phyloP scores from a whole-genome alignment of 2,329 filamentous ascomycete genomes.

The Myriosclerotinia duriaeana region DNA sequence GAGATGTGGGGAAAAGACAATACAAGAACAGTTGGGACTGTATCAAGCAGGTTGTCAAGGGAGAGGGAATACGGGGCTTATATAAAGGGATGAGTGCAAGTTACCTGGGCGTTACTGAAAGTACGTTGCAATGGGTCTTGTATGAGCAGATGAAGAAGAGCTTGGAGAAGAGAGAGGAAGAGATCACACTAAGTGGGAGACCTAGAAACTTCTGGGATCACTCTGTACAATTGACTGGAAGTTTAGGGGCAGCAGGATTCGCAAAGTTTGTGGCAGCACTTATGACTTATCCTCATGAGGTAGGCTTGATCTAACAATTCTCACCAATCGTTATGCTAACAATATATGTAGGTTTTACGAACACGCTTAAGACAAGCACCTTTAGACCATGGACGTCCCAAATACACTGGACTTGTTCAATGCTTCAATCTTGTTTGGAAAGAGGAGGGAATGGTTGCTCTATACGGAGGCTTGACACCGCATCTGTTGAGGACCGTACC shows the following conservation, averaged over 20 bases:
- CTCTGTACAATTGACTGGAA: slow-evolving; percentile 75
- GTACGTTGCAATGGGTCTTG: slow-evolving; percentile 87
- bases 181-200: slow-evolving; percentile 57
- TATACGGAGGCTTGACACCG: slow-evolving; percentile 89
- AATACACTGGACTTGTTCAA: slow-evolving; percentile 85
- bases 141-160: slow-evolving; percentile 88
- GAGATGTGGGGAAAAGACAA: slow-evolving; percentile 56
- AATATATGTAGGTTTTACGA: slow-evolving; percentile 62
- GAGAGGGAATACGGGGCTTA: slow-evolving; percentile 78
- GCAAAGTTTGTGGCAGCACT: slow-evolving; percentile 85
- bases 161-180: slow-evolving; percentile 64
- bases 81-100: slow-evolving; percentile 91
- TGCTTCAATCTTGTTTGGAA: slow-evolving; percentile 86
- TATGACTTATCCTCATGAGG: slow-evolving; percentile 90
- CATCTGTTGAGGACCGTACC: slow-evolving; percentile 90
- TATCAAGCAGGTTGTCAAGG: slow-evolving; percentile 73
- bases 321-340: slow-evolving; percentile 18
- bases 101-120: slow-evolving; percentile 88
- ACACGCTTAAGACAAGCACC: slow-evolving; percentile 85
- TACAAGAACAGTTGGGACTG: slow-evolving; percentile 91
- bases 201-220: slow-evolving; percentile 70
- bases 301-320: slow-evolving; percentile 43
- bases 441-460: slow-evolving; percentile 79
- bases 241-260: slow-evolving; percentile 73
- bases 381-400: slow-evolving; percentile 66